phyloP scores from a whole-genome alignment of 495 filamentous ascomycete genomes.

The Haplographium delicatum region DNA sequence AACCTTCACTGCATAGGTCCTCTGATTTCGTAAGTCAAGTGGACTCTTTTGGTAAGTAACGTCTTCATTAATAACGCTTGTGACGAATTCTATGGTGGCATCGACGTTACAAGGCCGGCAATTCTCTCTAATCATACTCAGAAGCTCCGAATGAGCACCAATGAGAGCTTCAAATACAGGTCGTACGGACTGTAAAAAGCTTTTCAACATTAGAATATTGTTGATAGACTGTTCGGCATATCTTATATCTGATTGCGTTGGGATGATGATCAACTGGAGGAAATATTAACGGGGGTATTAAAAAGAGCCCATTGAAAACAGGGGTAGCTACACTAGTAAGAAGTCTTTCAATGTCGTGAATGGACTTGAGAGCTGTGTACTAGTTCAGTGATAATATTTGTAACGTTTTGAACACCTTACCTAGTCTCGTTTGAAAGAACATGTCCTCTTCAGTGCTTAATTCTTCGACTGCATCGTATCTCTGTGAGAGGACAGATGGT shows the following conservation, averaged over 20 bases:
- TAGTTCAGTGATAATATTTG: slow-evolving; percentile 5
- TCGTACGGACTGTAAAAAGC: slow-evolving; percentile 63
- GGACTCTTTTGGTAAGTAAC: slow-evolving; percentile 72
- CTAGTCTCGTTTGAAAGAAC: slow-evolving; percentile 70
- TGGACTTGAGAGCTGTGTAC: slow-evolving; percentile 58
- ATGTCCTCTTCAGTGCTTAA: slow-evolving; percentile 80
- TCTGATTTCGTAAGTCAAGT: slow-evolving; percentile 83
- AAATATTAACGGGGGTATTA: too few relatives aligned
- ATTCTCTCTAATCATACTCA: slow-evolving; percentile 60
- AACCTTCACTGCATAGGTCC: slow-evolving; percentile 88
- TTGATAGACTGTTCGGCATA: slow-evolving; percentile 76
- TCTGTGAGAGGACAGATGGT: slow-evolving; percentile 47
- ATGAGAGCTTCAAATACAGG: slow-evolving; percentile 63
- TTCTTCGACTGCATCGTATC: slow-evolving; percentile 83
- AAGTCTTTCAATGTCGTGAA: slow-evolving; percentile 65
- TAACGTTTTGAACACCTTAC: slow-evolving; percentile 25
- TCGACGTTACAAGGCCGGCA: slow-evolving; percentile 58
- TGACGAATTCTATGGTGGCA: slow-evolving; percentile 58
- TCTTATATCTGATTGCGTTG: slow-evolving; percentile 57
- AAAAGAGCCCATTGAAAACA: too few relatives aligned
- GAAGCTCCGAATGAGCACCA: slow-evolving; percentile 58
- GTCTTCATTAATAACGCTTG: slow-evolving; percentile 72
- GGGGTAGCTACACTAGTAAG: slow-evolving; percentile 57
- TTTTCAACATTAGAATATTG: slow-evolving; percentile 81
- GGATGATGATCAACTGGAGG: slow-evolving; percentile 43